phyloP scores from a whole-genome alignment of 2,329 filamentous ascomycete species.

The Davidsoniella virescens region DNA sequence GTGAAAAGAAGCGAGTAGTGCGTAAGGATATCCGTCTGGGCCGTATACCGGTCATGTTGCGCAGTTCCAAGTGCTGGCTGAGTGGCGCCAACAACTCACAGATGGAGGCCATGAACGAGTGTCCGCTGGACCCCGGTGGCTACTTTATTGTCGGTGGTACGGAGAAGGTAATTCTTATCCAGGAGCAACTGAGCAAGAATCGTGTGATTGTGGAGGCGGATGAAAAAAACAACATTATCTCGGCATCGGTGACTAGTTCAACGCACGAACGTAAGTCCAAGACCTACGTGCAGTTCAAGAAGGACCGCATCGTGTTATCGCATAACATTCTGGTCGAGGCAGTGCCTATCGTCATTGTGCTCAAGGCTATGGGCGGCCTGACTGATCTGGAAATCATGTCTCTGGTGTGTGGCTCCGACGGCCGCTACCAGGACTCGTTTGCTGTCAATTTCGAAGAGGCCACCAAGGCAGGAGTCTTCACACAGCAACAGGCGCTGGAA shows the following conservation, averaged over 20 bases:
- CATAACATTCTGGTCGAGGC: slow-evolving; percentile 90
- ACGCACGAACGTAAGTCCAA: slow-evolving; percentile 97
- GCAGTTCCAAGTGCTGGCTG: slow-evolving; percentile 84
- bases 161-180: slow-evolving; percentile 95
- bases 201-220: slow-evolving; percentile 92
- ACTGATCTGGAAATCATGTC: slow-evolving; percentile 91
- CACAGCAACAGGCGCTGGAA: slow-evolving; percentile 88
- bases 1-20: slow-evolving; percentile 60
- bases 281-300: slow-evolving; percentile 88
- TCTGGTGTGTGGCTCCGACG: slow-evolving; percentile 75
- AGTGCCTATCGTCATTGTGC: slow-evolving; percentile 82
- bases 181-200: slow-evolving; percentile 98
- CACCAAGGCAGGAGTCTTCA: slow-evolving; percentile 67
- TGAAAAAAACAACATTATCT: slow-evolving; percentile 80
- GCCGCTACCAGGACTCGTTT: slow-evolving; percentile 85
- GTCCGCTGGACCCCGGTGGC: slow-evolving; percentile 84
- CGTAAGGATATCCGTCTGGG: slow-evolving; percentile 68
- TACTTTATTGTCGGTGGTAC: slow-evolving; percentile 98
- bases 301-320: slow-evolving; percentile 73
- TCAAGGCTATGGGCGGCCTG: slow-evolving; percentile 86
- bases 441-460: slow-evolving; percentile 90
- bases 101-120: slow-evolving; percentile 90
- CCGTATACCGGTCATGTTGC: slow-evolving; percentile 89
- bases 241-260: slow-evolving; percentile 92
- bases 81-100: slow-evolving; percentile 67